A percentile compares a stretch with the other conserved stretches of the same genome.
Evolutionary conservation across 2,329 filamentous ascomycete species (phyloP).

Genomic region (Aspergillus udagawae): DNA sequence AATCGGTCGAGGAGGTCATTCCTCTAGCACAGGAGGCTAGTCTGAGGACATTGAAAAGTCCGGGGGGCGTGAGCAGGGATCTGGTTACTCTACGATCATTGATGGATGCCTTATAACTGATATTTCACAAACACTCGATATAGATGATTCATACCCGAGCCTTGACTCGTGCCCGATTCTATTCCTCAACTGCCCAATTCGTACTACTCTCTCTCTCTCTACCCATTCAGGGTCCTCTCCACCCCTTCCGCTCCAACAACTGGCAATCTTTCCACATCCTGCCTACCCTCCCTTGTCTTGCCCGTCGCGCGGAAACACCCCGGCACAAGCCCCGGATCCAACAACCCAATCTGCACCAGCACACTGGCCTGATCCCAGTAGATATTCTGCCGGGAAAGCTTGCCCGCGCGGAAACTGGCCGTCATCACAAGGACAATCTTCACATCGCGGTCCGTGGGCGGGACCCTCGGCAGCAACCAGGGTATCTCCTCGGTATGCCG

Average conservation of each 20-base stretch:
- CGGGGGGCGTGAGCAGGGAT: conserved; percentile 59
- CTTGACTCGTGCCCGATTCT: too few relatives aligned
- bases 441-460: conserved; percentile 52
- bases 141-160: background rate
- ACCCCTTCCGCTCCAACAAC: conserved; percentile 35
- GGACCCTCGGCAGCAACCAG: conserved; percentile 54
- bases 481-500: conserved; percentile 51
- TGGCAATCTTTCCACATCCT: conserved; percentile 28
- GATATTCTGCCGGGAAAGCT: conserved; percentile 48
- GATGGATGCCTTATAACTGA: background rate
- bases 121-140: background rate
- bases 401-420: conserved; percentile 35
- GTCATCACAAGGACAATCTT: conserved; percentile 52
- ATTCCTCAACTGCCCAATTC: background rate
- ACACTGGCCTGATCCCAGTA: conserved; percentile 63
- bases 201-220: background rate
- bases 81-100: conserved; percentile 19
- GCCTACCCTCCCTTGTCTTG: conserved; percentile 24
- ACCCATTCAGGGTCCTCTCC: conserved; percentile 18
- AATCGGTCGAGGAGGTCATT: conserved; percentile 59
- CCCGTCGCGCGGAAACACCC: conserved; percentile 36
- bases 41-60: conserved; percentile 70
- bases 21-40: conserved; percentile 77
- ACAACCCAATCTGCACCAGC: conserved; percentile 54
- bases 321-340: conserved; percentile 53